Evolutionary conservation across 352 stramenopile genomes (phyloP).

Genomic region (Phytophthora colocasiae): DNA sequence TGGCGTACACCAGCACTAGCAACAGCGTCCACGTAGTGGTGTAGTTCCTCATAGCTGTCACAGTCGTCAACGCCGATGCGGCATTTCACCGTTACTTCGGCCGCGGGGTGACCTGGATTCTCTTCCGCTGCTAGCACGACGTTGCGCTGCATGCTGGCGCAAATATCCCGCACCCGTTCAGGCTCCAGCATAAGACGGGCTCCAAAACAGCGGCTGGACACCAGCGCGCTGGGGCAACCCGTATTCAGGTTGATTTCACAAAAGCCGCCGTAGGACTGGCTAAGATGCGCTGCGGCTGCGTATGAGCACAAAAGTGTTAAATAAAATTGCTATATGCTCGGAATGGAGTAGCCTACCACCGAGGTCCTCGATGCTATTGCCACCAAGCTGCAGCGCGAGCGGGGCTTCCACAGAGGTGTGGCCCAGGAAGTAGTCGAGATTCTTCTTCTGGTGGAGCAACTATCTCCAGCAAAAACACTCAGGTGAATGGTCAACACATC

Average conservation of each 20-base stretch:
- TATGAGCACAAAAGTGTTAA: conserved; percentile 11
- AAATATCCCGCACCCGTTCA: conserved; percentile 94
- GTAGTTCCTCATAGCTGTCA: conserved; percentile 93
- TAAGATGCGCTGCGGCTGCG: conserved; percentile 78
- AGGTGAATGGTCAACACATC: background rate
- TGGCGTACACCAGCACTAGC: conserved; percentile 91
- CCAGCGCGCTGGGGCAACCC: conserved; percentile 92
- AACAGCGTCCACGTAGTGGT: conserved; percentile 94
- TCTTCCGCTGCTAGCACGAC: conserved; percentile 36
- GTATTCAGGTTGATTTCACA: conserved; percentile 98
- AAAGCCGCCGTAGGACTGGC: conserved; percentile 89
- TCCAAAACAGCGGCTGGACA: conserved; percentile 94
- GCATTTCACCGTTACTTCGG: conserved; percentile 98
- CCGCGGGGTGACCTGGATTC: conserved; percentile 32
- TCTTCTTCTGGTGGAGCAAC: conserved; percentile 86
- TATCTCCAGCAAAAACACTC: conserved; percentile 17
- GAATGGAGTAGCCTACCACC: conserved; percentile 39
- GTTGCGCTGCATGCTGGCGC: conserved; percentile 76
- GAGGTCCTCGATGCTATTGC: conserved; percentile 89
- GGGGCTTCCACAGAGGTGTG: conserved; percentile 88
- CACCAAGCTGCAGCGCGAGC: conserved; percentile 95
- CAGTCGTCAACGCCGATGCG: conserved; percentile 97
- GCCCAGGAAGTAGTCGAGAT: conserved; percentile 91
- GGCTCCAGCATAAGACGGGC: conserved; percentile 98
- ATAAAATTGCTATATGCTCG: background rate